Percentiles rank a stretch among this genome's conserved stretches.
These are phyloP conservation scores for Candida rishiriensis DNA, from an alignment of 805 yeast genomes.

Conservation along the genomic window DNA sequence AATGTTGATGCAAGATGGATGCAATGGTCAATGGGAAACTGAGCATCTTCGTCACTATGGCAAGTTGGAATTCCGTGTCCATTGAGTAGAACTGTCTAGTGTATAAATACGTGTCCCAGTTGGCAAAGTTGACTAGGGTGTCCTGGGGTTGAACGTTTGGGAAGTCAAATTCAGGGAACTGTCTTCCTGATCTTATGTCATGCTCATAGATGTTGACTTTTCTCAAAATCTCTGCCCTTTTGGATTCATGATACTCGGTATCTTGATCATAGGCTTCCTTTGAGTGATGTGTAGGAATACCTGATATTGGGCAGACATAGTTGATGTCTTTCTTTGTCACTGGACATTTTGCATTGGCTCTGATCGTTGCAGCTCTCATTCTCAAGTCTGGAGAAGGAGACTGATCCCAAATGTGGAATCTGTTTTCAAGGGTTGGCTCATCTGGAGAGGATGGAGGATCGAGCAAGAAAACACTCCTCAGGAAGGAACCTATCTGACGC, in stretches of 20 bases:
- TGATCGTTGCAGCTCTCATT: constrained; percentile 85
- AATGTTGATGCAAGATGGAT: constrained; percentile 72
- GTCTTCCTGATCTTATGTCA: constrained; percentile 89
- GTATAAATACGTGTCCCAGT: constrained; percentile 92
- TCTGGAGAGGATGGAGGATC: constrained; percentile 62
- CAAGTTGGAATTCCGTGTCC: constrained; percentile 95
- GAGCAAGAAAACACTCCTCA: constrained; percentile 36
- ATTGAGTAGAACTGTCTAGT: constrained; percentile 90
- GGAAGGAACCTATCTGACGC: constrained; percentile 30
- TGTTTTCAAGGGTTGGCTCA: constrained; percentile 64
- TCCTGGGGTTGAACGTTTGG: constrained; percentile 78
- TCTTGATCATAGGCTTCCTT: constrained; percentile 87
- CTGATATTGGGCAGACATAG: constrained; percentile 88
- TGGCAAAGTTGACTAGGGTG: constrained; percentile 66
- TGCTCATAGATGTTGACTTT: constrained; percentile 92
- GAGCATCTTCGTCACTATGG: constrained; percentile 90
- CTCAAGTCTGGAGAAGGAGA: constrained; percentile 86
- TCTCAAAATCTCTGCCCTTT: constrained; percentile 68
- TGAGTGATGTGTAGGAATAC: constrained; percentile 94
- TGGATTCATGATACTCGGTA: constrained; percentile 59
- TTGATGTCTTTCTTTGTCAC: constrained; percentile 77
- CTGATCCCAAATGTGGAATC: constrained; percentile 87
- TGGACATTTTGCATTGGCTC: constrained; percentile 86
- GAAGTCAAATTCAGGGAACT: constrained; percentile 92
- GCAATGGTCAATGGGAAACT: constrained; percentile 92